Percentiles rank a stretch among this genome's conserved stretches.
phyloP scores from a whole-genome alignment of 768 basidiomycete species.

The Tricholoma bakamatsutake region DNA sequence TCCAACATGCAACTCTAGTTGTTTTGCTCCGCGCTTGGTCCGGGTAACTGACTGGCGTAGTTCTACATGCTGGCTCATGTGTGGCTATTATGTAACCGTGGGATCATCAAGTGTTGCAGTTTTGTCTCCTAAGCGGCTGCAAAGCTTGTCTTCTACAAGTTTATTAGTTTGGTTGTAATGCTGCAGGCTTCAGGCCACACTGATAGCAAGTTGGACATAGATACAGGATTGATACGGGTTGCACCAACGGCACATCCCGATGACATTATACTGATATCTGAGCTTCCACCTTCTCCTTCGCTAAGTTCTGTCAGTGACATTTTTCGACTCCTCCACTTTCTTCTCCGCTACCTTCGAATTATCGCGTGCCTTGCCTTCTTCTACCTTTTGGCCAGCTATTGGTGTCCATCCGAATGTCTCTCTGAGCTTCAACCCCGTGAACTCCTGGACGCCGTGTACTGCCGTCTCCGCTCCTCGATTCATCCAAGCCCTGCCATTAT shows the following conservation, averaged over 20 bases:
- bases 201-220: no score
- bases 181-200: no score
- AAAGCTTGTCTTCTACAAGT: no score
- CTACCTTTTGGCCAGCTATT: constrained; percentile 11
- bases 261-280: background rate
- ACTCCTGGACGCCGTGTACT: constrained; percentile 54
- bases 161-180: no score
- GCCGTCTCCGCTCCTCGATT: constrained; percentile 38
- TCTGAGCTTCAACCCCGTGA: constrained; percentile 68
- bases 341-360: constrained; percentile 22
- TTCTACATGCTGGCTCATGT: no score
- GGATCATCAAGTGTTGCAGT: no score
- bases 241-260: background rate
- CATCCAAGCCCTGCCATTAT: constrained; percentile 38
- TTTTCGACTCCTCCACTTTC: constrained; percentile 14
- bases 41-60: no score
- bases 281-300: background rate
- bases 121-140: no score
- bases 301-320: constrained; percentile 15
- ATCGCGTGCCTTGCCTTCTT: constrained; percentile 19
- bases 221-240: no score
- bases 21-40: no score
- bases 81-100: no score
- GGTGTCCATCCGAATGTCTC: constrained; percentile 47
- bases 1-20: no score